These are phyloP conservation scores for Pezicula rhizophila DNA, from an alignment of 2,329 filamentous ascomycete species.

Conservation along the genomic window DNA sequence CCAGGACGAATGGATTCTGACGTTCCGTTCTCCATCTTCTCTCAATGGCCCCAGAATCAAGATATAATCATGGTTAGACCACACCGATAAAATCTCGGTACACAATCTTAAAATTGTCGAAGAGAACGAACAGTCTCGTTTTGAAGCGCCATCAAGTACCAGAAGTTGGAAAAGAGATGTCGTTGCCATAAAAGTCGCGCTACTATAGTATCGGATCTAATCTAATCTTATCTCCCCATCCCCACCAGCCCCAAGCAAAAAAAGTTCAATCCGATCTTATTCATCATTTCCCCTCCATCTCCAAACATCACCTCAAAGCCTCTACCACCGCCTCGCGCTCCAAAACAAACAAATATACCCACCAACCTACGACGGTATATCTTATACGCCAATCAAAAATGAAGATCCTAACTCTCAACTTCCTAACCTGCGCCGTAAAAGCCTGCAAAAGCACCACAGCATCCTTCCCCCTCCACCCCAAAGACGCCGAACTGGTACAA, in stretches of 20 bases:
- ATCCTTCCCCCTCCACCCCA: constrained; percentile 87
- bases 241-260: constrained; percentile 2
- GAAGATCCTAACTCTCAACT: constrained; percentile 95
- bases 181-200: not conserved
- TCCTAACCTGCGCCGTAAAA: constrained; percentile 93
- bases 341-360: not conserved
- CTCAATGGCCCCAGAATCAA: too few species aligned
- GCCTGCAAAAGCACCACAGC: constrained; percentile 75
- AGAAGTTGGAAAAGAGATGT: not conserved
- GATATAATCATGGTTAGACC: too few species aligned
- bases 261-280: constrained; percentile 4
- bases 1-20: too few species aligned
- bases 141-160: too few species aligned
- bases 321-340: not conserved
- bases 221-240: constrained; percentile 10
- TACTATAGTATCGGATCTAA: constrained; percentile 3
- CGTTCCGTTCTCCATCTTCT: too few species aligned
- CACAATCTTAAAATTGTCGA: too few species aligned
- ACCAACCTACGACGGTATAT: not conserved
- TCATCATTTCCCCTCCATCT: not conserved
- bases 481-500: constrained; percentile 84
- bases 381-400: constrained; percentile 41
- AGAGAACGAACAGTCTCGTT: too few species aligned
- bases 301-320: not conserved
- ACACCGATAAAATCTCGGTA: too few species aligned